Conservation (phyloP, 257 asterid genomes). For the Salvia hispanica region DNA sequence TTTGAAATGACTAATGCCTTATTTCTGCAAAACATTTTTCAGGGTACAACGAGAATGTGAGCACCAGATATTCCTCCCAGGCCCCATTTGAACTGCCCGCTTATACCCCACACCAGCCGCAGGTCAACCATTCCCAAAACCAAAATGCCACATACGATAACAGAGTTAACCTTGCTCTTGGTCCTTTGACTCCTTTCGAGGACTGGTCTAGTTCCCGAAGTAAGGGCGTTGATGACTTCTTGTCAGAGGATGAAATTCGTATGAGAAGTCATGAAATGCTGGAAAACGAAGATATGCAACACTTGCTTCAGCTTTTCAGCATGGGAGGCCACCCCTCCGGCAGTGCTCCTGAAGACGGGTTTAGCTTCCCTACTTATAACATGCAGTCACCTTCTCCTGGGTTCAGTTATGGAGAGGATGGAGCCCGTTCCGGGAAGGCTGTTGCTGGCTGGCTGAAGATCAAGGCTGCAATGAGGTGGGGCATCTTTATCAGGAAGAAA, state of each 20-base stretch:
- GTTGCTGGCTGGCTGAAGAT: slow-evolving; percentile 95
- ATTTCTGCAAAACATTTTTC: slow-evolving; percentile 40
- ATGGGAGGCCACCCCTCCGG: slow-evolving; percentile 68
- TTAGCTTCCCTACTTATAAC: slow-evolving; percentile 50
- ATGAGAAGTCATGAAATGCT: slow-evolving; percentile 89
- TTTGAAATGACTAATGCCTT: slow-evolving; percentile 13
- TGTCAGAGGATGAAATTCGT: slow-evolving; percentile 93
- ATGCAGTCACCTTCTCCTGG: slow-evolving; percentile 69
- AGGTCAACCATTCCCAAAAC: slow-evolving; percentile 48
- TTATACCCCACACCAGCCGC: slow-evolving; percentile 50
- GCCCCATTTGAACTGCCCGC: slow-evolving; percentile 49
- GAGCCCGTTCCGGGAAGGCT: slow-evolving; percentile 77
- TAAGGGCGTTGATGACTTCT: slow-evolving; percentile 68
- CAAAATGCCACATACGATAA: slow-evolving; percentile 44
- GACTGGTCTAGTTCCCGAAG: slow-evolving; percentile 73
- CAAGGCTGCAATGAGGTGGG: slow-evolving; percentile 99
- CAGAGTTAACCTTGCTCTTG: slow-evolving; percentile 66
- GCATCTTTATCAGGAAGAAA: slow-evolving; percentile 89
- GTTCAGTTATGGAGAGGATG: slow-evolving; percentile 65
- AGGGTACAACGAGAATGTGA: slow-evolving; percentile 52
- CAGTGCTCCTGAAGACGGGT: slow-evolving; percentile 65
- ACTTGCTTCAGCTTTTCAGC: slow-evolving; percentile 87
- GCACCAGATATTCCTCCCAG: slow-evolving; percentile 52
- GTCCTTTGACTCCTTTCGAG: slow-evolving; percentile 50
- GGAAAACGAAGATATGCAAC: slow-evolving; percentile 93